Conservation (phyloP, 2,329 filamentous ascomycete species). For the Nigrograna mackinnonii region DNA sequence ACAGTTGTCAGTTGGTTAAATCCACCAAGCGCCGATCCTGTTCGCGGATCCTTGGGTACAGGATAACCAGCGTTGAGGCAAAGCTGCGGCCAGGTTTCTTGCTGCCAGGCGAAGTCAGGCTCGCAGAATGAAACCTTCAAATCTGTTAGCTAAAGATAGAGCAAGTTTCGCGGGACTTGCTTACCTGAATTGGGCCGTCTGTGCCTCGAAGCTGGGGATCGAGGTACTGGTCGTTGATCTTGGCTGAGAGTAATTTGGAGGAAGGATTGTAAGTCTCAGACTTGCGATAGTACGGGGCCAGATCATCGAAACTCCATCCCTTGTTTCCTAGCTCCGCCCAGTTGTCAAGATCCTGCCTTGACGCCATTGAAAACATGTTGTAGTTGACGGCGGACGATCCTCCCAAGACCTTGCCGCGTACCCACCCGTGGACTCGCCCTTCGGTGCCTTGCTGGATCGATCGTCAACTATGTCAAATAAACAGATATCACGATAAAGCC, state of each 20-base stretch:
- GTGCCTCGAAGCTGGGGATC: conserved; percentile 24
- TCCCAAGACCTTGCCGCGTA: conserved; percentile 32
- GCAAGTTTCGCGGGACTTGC: conserved; percentile 1
- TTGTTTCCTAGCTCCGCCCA: conserved; percentile 45
- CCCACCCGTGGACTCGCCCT: conserved; percentile 24
- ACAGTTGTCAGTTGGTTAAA: conserved; percentile 34
- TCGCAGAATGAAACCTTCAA: conserved; percentile 24
- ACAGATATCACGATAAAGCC: neutral
- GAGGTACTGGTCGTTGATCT: conserved; percentile 28
- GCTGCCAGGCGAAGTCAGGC: conserved; percentile 20
- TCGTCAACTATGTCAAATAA: conserved; percentile 9
- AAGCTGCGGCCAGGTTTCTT: conserved; percentile 31
- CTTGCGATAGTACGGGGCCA: conserved; percentile 41
- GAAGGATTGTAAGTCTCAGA: conserved; percentile 36
- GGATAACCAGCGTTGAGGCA: conserved; percentile 26
- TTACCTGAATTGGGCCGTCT: conserved; percentile 27
- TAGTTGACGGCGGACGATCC: conserved; percentile 45
- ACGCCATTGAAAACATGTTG: conserved; percentile 33
- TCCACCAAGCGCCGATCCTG: conserved; percentile 29
- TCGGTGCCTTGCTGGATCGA: conserved; percentile 27
- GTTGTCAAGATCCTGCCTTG: conserved; percentile 35
- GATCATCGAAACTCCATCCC: conserved; percentile 39
- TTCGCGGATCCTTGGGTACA: conserved; percentile 25
- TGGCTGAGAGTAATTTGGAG: conserved; percentile 16
- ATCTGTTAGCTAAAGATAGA: neutral